Evolutionary conservation across 371 early-diverging fungal species (phyloP).

Genomic region (Sporodiniella umbellata): DNA sequence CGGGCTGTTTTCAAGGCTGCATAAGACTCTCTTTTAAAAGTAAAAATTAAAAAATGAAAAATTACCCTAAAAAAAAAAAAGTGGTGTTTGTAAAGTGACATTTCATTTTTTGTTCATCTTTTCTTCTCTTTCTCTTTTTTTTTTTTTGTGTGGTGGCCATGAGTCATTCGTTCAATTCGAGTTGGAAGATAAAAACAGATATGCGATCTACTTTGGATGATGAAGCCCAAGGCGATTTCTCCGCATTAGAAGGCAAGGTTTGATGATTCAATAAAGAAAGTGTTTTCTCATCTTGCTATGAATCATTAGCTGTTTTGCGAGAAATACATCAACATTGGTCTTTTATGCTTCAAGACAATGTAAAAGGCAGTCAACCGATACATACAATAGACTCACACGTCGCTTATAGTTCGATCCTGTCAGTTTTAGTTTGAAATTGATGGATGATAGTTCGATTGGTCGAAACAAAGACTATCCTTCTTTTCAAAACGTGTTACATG

Average conservation of each 20-base stretch:
- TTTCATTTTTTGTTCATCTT: no score
- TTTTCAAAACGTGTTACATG: constrained; percentile 67
- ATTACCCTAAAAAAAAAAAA: no score
- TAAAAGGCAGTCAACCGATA: constrained; percentile 5
- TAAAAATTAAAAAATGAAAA: no score
- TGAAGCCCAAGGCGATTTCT: constrained; percentile 23
- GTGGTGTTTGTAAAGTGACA: no score
- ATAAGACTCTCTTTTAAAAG: no score
- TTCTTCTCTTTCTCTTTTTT: no score
- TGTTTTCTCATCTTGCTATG: not conserved
- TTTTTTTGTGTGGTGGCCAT: no score
- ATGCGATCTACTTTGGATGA: no score
- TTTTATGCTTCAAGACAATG: constrained; percentile 64
- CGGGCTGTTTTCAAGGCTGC: no score
- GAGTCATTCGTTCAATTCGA: no score
- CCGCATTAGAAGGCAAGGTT: constrained; percentile 33
- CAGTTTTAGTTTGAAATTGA: constrained; percentile 77
- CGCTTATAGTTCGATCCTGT: constrained; percentile 83
- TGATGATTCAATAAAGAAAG: no score
- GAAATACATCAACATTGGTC: constrained; percentile 61
- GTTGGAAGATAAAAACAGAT: no score
- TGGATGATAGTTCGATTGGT: constrained; percentile 79
- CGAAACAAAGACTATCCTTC: constrained; percentile 75
- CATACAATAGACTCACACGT: not conserved
- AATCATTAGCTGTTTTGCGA: constrained; percentile 39